A percentile compares a stretch with the other conserved stretches of the same genome.
phyloP scores from a whole-genome alignment of 352 stramenopile species.

The Pythium sukuiense region DNA sequence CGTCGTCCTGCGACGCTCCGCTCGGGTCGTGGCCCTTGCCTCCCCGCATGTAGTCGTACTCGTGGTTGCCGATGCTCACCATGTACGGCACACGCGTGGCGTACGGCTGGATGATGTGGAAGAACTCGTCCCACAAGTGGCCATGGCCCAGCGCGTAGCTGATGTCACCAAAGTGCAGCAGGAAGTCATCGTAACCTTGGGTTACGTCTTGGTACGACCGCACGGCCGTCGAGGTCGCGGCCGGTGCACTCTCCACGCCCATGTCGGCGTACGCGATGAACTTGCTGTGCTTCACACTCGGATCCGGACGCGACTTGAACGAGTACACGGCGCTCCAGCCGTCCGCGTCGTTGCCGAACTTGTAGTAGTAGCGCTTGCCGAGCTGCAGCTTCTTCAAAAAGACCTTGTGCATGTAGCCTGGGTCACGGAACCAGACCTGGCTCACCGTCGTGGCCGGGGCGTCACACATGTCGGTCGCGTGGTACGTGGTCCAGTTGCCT shows the following conservation, averaged over 20 bases:
- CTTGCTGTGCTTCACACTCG: constrained; percentile 36
- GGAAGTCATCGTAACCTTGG: constrained; percentile 33
- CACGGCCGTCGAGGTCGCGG: constrained; percentile 30
- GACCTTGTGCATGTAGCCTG: constrained; percentile 80
- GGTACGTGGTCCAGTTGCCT: constrained; percentile 64
- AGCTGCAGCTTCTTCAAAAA: constrained; percentile 48
- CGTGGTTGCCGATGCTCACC: constrained; percentile 78
- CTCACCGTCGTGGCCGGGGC: constrained; percentile 55
- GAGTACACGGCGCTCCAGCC: constrained; percentile 71
- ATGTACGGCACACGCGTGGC: constrained; percentile 77
- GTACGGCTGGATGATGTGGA: constrained; percentile 67
- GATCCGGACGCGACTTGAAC: constrained; percentile 45
- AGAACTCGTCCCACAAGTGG: constrained; percentile 75
- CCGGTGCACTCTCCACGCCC: constrained; percentile 50
- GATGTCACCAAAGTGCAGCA: constrained; percentile 42
- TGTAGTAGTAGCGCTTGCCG: constrained; percentile 67
- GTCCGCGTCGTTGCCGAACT: constrained; percentile 74
- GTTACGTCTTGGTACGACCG: constrained; percentile 30
- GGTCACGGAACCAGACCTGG: constrained; percentile 73
- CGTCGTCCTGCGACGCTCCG: constrained; percentile 42
- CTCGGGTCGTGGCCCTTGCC: constrained; percentile 55
- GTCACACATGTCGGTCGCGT: constrained; percentile 63
- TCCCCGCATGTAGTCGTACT: constrained; percentile 71
- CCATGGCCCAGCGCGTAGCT: constrained; percentile 46
- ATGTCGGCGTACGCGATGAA: constrained; percentile 86